phyloP scores from a whole-genome alignment of 2,329 filamentous ascomycete species.

The Exophiala lecanii-corni region DNA sequence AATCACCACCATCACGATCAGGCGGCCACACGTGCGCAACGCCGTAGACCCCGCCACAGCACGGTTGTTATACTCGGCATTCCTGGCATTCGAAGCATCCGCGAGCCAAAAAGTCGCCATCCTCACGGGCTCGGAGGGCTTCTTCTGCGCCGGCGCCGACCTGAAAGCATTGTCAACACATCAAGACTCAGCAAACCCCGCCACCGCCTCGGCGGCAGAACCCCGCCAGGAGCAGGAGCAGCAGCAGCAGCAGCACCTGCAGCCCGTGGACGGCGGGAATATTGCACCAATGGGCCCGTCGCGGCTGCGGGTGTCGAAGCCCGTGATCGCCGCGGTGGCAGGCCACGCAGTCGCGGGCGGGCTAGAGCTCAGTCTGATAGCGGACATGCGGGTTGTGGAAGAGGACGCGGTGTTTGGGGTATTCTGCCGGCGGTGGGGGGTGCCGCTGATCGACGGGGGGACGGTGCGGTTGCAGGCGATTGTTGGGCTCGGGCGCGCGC shows the following conservation, averaged over 20 bases:
- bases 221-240: constrained; percentile 11
- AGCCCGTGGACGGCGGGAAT: constrained; percentile 35
- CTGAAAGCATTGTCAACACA: constrained; percentile 30
- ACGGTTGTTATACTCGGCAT: constrained; percentile 44
- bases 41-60: constrained; percentile 50
- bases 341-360: constrained; percentile 53
- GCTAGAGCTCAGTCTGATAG: constrained; percentile 50
- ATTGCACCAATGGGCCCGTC: constrained; percentile 51
- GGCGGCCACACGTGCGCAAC: constrained; percentile 48
- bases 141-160: constrained; percentile 53
- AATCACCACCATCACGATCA: constrained; percentile 54
- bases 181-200: constrained; percentile 37
- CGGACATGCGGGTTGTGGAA: constrained; percentile 51
- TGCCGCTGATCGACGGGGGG: constrained; percentile 50
- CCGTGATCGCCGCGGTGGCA: constrained; percentile 48
- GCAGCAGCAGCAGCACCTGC: constrained; percentile 20
- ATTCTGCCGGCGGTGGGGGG: constrained; percentile 52
- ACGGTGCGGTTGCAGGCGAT: constrained; percentile 50
- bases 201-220: constrained; percentile 5
- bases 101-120: constrained; percentile 49
- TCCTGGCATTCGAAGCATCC: constrained; percentile 49
- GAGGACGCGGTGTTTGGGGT: constrained; percentile 52
- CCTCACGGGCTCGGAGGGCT: constrained; percentile 43
- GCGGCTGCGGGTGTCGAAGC: constrained; percentile 47
- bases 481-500: constrained; percentile 49